Percentiles rank a stretch among this genome's conserved stretches.
phyloP scores from a whole-genome alignment of 495 filamentous ascomycete species.

The Penicillium nucicola region DNA sequence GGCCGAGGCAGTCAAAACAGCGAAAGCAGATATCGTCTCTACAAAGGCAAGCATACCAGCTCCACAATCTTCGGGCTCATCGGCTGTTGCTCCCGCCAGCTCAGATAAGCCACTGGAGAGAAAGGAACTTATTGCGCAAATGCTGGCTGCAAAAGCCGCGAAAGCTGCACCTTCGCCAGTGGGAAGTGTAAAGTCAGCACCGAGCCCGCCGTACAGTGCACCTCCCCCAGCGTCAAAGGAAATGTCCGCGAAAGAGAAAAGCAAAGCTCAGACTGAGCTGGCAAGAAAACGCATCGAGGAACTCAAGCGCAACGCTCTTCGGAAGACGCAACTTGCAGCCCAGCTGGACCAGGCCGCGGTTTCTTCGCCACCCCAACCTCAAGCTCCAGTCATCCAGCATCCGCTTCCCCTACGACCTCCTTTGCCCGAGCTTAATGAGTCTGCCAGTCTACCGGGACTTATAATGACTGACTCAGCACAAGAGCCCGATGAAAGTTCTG shows the following conservation, averaged over 20 bases:
- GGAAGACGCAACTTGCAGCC: constrained; percentile 28
- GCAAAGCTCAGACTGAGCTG: constrained; percentile 54
- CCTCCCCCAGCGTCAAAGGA: constrained; percentile 16
- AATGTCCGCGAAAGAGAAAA: constrained; percentile 45
- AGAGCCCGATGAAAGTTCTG: constrained; percentile 1
- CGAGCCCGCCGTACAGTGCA: constrained; percentile 8
- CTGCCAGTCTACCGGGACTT: constrained; percentile 50
- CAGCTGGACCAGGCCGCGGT: neutral
- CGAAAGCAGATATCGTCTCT: neutral
- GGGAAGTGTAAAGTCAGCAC: constrained; percentile 6
- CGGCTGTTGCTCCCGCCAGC: constrained; percentile 7
- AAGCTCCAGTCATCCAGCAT: constrained; percentile 27
- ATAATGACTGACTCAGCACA: constrained; percentile 40
- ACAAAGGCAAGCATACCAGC: constrained; percentile 5
- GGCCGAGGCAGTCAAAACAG: neutral
- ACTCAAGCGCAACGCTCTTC: constrained; percentile 42
- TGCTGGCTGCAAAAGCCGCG: constrained; percentile 60
- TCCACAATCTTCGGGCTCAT: constrained; percentile 2
- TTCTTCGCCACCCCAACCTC: neutral
- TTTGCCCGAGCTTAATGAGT: constrained; percentile 20
- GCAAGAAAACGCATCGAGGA: constrained; percentile 51
- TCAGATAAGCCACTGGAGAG: constrained; percentile 58
- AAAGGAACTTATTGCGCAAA: constrained; percentile 72
- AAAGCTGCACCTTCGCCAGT: constrained; percentile 21
- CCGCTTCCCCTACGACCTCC: constrained; percentile 45